These are phyloP conservation scores for Cladophialophora yegresii DNA, from an alignment of 2,329 filamentous ascomycete species.

Conservation along the genomic window DNA sequence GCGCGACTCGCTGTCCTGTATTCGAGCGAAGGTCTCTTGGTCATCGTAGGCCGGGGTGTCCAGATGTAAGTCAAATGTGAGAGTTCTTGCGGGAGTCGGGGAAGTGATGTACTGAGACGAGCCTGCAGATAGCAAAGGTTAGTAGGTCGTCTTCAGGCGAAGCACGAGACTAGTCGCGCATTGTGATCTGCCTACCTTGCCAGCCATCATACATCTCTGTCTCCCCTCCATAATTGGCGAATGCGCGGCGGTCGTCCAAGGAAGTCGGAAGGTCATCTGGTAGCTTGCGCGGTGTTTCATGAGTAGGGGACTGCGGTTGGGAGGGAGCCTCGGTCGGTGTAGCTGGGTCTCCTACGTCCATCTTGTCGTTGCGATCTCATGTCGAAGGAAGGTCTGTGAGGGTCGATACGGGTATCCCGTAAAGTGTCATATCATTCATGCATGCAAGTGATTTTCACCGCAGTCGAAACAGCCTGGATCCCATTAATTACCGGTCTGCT, in stretches of 20 bases:
- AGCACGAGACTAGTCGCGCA: constrained; percentile 15
- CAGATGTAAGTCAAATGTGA: constrained; percentile 81
- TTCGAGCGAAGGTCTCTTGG: constrained; percentile 57
- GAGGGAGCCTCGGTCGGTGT: constrained; percentile 16
- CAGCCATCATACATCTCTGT: constrained; percentile 99
- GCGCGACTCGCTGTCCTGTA: constrained; percentile 78
- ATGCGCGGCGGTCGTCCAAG: constrained; percentile 78
- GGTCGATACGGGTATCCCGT: background rate
- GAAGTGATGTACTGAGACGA: constrained; percentile 94
- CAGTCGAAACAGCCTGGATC: background rate
- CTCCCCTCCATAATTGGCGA: constrained; percentile 69
- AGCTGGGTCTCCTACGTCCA: constrained; percentile 27
- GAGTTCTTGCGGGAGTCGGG: constrained; percentile 78
- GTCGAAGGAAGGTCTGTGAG: constrained; percentile 10
- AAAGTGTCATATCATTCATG: background rate
- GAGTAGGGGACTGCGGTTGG: constrained; percentile 22
- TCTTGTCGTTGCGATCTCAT: constrained; percentile 24
- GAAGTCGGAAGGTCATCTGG: constrained; percentile 87
- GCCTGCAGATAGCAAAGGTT: constrained; percentile 56
- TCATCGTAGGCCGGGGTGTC: constrained; percentile 76
- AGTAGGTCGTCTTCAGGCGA: constrained; percentile 13
- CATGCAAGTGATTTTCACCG: background rate
- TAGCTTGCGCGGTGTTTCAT: constrained; percentile 49
- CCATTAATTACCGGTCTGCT: background rate
- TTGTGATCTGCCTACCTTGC: constrained; percentile 67